Conservation (phyloP, 257 asterid genomes). For the Solanum verrucosum region DNA sequence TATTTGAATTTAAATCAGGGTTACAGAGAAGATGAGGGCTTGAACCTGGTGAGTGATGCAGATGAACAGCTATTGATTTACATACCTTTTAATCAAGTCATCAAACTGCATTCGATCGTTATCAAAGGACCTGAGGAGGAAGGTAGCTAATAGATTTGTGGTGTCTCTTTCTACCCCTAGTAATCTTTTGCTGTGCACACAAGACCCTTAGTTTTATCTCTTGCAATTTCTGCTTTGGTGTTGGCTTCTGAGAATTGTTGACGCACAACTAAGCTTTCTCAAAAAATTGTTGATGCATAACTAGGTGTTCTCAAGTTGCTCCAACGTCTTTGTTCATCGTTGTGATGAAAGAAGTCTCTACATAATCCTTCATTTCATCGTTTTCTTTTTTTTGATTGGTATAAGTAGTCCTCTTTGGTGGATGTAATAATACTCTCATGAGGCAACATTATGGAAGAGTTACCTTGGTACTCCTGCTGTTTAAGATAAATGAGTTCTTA, state of each 20-base stretch:
- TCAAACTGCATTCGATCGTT: constrained; percentile 71
- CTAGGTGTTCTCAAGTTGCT: neutral
- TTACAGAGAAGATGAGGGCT: constrained; percentile 91
- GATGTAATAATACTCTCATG: neutral
- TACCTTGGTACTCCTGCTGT: neutral
- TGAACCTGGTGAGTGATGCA: constrained; percentile 90
- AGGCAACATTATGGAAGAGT: neutral
- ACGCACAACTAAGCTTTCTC: neutral
- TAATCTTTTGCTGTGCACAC: neutral
- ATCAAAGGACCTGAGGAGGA: constrained; percentile 87
- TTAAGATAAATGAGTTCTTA: neutral
- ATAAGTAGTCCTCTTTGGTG: neutral
- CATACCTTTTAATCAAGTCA: constrained; percentile 80
- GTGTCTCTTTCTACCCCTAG: neutral
- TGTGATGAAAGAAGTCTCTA: neutral
- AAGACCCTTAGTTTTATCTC: neutral
- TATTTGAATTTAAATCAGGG: constrained; percentile 37
- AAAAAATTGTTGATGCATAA: neutral
- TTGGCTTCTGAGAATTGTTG: neutral
- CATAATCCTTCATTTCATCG: neutral
- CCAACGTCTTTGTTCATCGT: neutral
- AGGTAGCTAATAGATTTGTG: constrained; percentile 30
- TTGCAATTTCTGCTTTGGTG: neutral
- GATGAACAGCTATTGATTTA: constrained; percentile 88
- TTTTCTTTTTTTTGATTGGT: neutral